A percentile compares a stretch with the other conserved stretches of the same genome.
Conservation (phyloP, 108 stramenopile species). For the Stephanodiscus triporus region DNA sequence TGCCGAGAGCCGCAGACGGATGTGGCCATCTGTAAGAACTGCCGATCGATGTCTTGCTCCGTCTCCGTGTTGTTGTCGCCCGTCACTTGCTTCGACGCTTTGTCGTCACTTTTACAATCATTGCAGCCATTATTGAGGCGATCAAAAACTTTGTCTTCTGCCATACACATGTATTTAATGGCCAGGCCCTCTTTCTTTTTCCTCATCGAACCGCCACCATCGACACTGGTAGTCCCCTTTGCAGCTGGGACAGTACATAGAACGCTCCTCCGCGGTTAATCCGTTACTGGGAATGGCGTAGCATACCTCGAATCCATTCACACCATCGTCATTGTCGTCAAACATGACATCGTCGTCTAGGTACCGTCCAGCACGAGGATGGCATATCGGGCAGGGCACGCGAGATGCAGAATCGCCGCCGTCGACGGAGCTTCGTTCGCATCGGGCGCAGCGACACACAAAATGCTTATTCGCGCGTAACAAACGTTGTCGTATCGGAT, state of each 20-base stretch:
- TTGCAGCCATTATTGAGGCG: conserved; percentile 19
- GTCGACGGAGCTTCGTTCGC: conserved; percentile 12
- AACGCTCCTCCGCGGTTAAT: conserved; percentile 22
- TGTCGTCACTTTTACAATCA: neutral
- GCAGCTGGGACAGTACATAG: conserved; percentile 28
- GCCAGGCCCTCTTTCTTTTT: conserved; percentile 36
- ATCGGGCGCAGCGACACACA: conserved; percentile 70
- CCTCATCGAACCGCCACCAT: conserved; percentile 14
- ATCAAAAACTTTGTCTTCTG: conserved; percentile 46
- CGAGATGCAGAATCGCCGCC: conserved; percentile 65
- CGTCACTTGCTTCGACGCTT: neutral
- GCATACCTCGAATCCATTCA: conserved; percentile 27
- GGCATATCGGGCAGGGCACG: conserved; percentile 73
- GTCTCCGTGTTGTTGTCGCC: conserved; percentile 9
- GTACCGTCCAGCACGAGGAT: conserved; percentile 65
- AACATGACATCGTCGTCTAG: conserved; percentile 84
- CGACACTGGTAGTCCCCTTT: conserved; percentile 10
- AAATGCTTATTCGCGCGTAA: conserved; percentile 71
- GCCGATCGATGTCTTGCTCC: conserved; percentile 42
- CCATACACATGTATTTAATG: conserved; percentile 37
- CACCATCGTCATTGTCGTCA: conserved; percentile 63
- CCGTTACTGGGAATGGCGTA: conserved; percentile 51
- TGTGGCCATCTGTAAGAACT: conserved; percentile 47
- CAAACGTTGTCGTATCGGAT: conserved; percentile 50
- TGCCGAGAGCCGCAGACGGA: conserved; percentile 46